These are phyloP conservation scores for Camellia oleifera DNA, from an alignment of 179 eudicot species.

Conservation along the genomic window DNA sequence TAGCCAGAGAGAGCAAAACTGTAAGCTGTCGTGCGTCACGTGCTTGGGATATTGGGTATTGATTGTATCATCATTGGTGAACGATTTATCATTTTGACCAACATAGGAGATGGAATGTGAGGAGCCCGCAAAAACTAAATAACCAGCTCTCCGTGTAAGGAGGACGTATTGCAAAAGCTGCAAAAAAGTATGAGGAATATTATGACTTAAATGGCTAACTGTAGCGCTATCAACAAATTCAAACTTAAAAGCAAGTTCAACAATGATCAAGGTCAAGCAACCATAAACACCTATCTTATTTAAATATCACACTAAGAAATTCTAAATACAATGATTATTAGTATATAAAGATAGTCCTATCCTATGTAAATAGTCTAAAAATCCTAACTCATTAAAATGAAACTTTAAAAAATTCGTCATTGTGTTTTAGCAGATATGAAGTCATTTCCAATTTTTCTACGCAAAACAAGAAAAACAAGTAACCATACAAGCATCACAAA, in stretches of 20 bases:
- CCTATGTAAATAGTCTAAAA: no score
- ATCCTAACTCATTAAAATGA: no score
- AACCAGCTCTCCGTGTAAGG: constrained; percentile 14
- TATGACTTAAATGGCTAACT: neutral
- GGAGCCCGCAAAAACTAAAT: constrained; percentile 16
- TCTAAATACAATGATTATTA: no score
- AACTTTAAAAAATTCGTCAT: no score
- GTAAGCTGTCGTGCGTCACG: neutral
- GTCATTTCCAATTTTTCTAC: no score
- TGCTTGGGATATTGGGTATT: neutral
- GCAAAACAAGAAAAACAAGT: neutral
- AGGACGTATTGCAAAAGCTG: constrained; percentile 21
- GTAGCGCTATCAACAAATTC: neutral
- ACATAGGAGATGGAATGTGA: constrained; percentile 19
- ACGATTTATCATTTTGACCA: neutral
- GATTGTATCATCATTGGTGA: no score
- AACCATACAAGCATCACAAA: neutral
- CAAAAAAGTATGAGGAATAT: constrained; percentile 9
- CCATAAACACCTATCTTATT: neutral
- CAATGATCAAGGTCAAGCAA: neutral
- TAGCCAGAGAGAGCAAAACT: constrained; percentile 18
- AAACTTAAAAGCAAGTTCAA: neutral
- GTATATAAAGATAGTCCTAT: no score
- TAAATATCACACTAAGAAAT: no score
- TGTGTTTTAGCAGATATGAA: no score